Base-by-base conservation (phyloP, 345 rosid genomes). In the Arabidopsis suecica region DNA sequence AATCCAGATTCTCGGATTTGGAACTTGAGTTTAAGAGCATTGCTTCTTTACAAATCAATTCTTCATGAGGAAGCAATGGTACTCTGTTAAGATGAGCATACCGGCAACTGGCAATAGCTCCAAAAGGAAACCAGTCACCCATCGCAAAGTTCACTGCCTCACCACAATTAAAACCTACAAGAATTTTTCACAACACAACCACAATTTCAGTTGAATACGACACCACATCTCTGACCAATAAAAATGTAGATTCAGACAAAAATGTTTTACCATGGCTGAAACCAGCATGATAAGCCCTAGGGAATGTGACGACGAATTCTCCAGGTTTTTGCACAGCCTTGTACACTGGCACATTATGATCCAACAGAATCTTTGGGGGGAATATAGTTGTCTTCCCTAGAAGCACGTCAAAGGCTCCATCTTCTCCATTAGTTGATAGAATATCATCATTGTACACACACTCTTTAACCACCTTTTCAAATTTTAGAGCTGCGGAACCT, bases 91-190 rank as follows among this genome's bases (percentile, higher is more conserved):
- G 97, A 73, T 84, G 86, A 47, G 96, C 96, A 86, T 96, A 96
- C 5, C 98, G 96, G 76, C 84, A 76, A 78, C 98, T 93, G 25
- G 99, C 97, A 30, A 93, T 80, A 65, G 99, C 93, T 78, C 99
- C 98, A 59, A 89, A 78, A 73, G 93, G 89, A 82, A 96, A 96
- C 99, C 99, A 96, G 73, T 96, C 95, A 61, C 92, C 91, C 84
- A 86, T 89, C 25, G 98, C 99, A 82, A 96, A 96, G 82, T 96
- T 96, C 77, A 96, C 99, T 66, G 99, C 99, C 88, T 96, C 99
- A 4, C 99, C 99, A 74, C 99, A 96, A 79, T 96, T 96, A 78
- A 96, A 96, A 55, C 99, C 99, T 96, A 60, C 42, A 84, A 10
- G n/a, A 71, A 62, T 42, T 73, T 54, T 68, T 34, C 68, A 58